phyloP scores from a whole-genome alignment of 768 basidiomycete genomes.

The Pleurotus tuoliensis region DNA sequence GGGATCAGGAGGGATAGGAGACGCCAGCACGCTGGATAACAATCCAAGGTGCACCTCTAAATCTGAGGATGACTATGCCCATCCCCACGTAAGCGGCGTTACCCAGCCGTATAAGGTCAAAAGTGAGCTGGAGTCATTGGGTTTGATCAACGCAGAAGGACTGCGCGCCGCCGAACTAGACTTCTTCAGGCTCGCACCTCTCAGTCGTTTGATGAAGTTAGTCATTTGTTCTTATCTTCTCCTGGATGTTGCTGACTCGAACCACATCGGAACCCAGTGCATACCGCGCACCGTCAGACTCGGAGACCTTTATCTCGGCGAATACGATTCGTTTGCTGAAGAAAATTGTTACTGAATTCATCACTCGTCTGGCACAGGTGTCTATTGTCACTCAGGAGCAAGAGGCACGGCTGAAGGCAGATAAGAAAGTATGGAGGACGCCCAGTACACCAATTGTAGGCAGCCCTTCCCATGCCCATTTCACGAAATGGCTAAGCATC shows the following conservation, averaged over 20 bases:
- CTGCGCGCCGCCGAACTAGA: conserved; percentile 42
- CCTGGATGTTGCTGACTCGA: not conserved
- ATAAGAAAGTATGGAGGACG: conserved; percentile 56
- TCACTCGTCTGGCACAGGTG: conserved; percentile 44
- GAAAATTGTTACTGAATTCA: conserved; percentile 45
- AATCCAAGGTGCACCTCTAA: too few species aligned
- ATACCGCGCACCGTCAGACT: conserved; percentile 8
- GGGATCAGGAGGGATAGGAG: too few species aligned
- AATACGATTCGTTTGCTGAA: conserved; percentile 44
- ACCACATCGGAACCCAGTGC: not conserved
- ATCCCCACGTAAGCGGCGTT: conserved; percentile 27
- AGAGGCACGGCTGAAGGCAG: conserved; percentile 52
- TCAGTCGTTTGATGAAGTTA: conserved; percentile 38
- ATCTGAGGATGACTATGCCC: conserved; percentile 5
- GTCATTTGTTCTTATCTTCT: conserved; percentile 9
- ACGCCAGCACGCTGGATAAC: too few species aligned
- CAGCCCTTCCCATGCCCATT: not conserved
- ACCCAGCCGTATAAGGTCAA: conserved; percentile 44
- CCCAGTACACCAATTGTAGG: conserved; percentile 39
- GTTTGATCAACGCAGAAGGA: conserved; percentile 37
- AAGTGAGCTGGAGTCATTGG: conserved; percentile 35
- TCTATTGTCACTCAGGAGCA: conserved; percentile 55
- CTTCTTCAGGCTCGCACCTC: conserved; percentile 40
- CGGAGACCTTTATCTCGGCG: conserved; percentile 39
- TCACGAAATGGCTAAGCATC: not conserved